Conservation (phyloP, 192 early-diverging fungal species). For the Geranomyces michiganensis region DNA sequence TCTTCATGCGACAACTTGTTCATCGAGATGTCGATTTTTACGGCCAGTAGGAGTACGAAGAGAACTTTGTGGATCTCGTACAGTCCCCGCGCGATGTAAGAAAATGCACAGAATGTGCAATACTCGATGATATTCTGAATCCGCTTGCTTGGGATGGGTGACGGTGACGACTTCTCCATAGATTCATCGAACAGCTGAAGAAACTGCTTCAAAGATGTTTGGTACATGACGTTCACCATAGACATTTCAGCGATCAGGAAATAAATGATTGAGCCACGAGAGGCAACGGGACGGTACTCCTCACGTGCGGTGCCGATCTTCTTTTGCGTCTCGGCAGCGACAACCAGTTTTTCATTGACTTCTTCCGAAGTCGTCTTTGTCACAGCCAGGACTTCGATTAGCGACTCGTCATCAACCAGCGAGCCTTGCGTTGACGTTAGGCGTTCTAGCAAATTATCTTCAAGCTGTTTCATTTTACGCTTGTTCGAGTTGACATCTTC, state of each 20-base stretch:
- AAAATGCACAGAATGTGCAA: conserved; percentile 62
- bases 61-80: conserved; percentile 68
- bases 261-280: conserved; percentile 64
- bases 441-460: conserved; percentile 67
- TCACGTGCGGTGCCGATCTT: conserved; percentile 66
- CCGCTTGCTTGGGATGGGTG: conserved; percentile 65
- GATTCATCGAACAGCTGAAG: conserved; percentile 68
- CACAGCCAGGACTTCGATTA: conserved; percentile 67
- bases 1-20: conserved; percentile 60
- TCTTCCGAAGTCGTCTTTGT: conserved; percentile 69
- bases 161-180: conserved; percentile 67
- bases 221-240: conserved; percentile 72
- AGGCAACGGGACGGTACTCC: conserved; percentile 67
- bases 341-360: conserved; percentile 65
- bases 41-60: conserved; percentile 61
- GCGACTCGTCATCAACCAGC: conserved; percentile 67
- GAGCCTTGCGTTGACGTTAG: conserved; percentile 69
- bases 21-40: conserved; percentile 66
- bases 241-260: conserved; percentile 72
- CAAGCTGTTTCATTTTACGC: conserved; percentile 69
- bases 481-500: conserved; percentile 71
- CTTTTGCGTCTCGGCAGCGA: conserved; percentile 70
- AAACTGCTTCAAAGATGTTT: conserved; percentile 68
- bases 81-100: conserved; percentile 61
- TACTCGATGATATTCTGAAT: conserved; percentile 73